phyloP scores from a whole-genome alignment of 2,329 filamentous ascomycete species.

The Monilinia fructigena region DNA sequence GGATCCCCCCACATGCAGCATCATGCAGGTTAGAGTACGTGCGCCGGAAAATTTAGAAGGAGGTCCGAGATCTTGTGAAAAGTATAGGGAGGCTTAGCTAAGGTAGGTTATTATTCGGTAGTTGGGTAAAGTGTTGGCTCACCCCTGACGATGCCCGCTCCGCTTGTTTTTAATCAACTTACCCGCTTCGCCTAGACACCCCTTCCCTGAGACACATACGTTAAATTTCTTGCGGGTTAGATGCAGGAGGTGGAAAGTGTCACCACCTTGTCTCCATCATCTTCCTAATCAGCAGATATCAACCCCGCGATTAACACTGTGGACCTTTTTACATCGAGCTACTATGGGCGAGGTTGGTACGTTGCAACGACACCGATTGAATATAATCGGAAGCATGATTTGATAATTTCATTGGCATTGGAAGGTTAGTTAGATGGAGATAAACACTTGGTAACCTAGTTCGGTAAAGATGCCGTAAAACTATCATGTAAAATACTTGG shows the following conservation, averaged over 20 bases:
- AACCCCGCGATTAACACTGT: not conserved
- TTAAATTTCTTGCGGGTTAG: no score
- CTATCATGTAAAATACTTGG: conserved; percentile 14
- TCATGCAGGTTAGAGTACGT: not conserved
- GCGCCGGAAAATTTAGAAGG: conserved; percentile 6
- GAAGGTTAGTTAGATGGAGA: not conserved
- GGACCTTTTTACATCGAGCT: not conserved
- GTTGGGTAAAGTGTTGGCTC: not conserved
- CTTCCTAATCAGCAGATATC: not conserved
- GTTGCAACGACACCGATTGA: not conserved
- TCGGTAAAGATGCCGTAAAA: conserved; percentile 2
- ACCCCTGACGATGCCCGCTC: not conserved
- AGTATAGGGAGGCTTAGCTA: not conserved
- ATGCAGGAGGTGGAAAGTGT: no score
- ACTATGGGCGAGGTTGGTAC: not conserved
- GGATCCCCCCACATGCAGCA: not conserved
- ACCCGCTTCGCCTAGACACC: not conserved
- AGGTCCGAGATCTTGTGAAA: not conserved
- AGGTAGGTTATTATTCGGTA: conserved; percentile 11
- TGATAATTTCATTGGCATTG: conserved; percentile 10
- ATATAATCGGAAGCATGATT: conserved; percentile 2
- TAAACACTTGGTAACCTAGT: conserved; percentile 5
- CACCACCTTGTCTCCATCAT: not conserved
- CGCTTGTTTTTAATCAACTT: not conserved
- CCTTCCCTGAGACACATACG: no score